Conservation (phyloP, 352 stramenopile genomes). For the Phytophthora syringae region DNA sequence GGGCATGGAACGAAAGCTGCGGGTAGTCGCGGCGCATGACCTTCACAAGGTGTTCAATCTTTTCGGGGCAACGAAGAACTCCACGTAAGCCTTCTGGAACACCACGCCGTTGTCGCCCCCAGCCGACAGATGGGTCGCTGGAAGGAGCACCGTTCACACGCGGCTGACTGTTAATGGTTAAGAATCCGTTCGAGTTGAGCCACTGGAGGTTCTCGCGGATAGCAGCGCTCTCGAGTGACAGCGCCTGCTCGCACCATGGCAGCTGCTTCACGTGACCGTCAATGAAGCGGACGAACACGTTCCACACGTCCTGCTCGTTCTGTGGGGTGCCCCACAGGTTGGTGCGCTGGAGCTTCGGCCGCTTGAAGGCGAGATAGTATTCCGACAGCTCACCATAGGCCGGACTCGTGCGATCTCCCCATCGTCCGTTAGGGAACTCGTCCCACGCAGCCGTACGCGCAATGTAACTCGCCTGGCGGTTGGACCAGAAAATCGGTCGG, state of each 20-base stretch:
- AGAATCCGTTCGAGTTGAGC: conserved; percentile 91
- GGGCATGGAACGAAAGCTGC: conserved; percentile 80
- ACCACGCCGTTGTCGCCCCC: conserved; percentile 95
- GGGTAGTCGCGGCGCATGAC: conserved; percentile 70
- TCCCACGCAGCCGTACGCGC: conserved; percentile 96
- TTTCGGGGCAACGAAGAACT: conserved; percentile 95
- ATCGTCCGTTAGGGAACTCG: conserved; percentile 96
- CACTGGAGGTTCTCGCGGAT: conserved; percentile 87
- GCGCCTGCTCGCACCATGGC: conserved; percentile 96
- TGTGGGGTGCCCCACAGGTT: conserved; percentile 87
- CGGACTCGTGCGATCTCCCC: conserved; percentile 94
- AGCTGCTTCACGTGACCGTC: conserved; percentile 87
- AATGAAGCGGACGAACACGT: conserved; percentile 94
- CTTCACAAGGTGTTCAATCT: conserved; percentile 70
- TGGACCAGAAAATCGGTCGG: conserved; percentile 98
- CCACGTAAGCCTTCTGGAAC: conserved; percentile 99
- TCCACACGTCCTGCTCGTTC: conserved; percentile 91
- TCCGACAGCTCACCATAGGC: conserved; percentile 97
- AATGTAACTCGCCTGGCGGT: conserved; percentile 97
- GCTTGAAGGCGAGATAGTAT: conserved; percentile 92
- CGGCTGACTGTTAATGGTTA: conserved; percentile 97
- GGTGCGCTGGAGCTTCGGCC: conserved; percentile 73
- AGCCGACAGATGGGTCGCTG: conserved; percentile 93
- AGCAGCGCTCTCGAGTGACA: conserved; percentile 92
- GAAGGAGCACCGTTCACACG: conserved; percentile 92